Conservation (phyloP, 371 early-diverging fungal species). For the Sporodiniella umbellata region DNA sequence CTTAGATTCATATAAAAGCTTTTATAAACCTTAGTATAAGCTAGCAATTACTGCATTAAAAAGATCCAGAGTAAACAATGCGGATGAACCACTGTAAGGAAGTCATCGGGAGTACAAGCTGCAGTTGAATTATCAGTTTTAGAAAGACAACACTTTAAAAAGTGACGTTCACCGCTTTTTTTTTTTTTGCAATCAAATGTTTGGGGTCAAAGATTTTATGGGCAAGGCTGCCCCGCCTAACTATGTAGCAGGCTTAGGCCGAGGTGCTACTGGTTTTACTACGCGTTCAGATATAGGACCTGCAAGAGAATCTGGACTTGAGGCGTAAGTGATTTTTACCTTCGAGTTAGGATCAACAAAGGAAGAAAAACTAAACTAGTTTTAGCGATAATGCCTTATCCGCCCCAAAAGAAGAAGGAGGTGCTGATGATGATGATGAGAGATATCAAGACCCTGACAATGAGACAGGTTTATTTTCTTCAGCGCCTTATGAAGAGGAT, state of each 20-base stretch:
- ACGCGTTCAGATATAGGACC: conserved; percentile 98
- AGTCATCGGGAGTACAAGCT: too few relatives aligned
- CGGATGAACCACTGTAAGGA: too few relatives aligned
- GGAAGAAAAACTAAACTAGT: too few relatives aligned
- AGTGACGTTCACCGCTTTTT: background rate
- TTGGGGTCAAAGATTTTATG: conserved; percentile 78
- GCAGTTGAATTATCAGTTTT: too few relatives aligned
- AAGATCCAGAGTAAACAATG: too few relatives aligned
- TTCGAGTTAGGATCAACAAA: too few relatives aligned
- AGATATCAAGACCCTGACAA: conserved; percentile 92
- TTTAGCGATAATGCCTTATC: conserved; percentile 38
- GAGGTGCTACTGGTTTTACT: conserved; percentile 96
- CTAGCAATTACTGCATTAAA: too few relatives aligned
- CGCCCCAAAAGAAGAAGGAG: conserved; percentile 41
- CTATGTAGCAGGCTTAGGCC: conserved; percentile 95
- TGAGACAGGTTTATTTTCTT: conserved; percentile 87
- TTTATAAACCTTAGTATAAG: too few relatives aligned
- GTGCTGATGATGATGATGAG: conserved; percentile 67
- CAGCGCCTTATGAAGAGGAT: conserved; percentile 89
- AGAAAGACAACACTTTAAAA: too few relatives aligned
- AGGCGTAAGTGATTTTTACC: conserved; percentile 39
- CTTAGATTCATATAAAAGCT: too few relatives aligned
- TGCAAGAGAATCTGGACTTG: conserved; percentile 74
- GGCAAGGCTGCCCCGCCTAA: conserved; percentile 86
- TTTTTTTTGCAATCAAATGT: conserved; percentile 43